A percentile compares a stretch with the other conserved stretches of the same genome.
Evolutionary conservation across 805 yeast species (phyloP).

Genomic region (Candida nemodendra): DNA sequence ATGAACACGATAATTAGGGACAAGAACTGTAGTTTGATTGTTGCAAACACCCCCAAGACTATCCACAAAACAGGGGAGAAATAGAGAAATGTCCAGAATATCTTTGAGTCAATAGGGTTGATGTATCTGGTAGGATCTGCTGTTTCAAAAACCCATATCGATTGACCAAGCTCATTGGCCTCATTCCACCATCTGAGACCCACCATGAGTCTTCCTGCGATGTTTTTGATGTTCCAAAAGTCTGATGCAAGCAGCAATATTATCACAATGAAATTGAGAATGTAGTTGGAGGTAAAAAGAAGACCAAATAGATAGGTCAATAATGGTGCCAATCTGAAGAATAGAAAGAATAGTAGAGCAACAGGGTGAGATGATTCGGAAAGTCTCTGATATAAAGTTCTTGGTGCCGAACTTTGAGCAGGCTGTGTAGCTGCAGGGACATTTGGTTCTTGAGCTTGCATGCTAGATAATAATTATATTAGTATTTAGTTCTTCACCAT

Average conservation of each 20-base stretch:
- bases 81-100: conserved; percentile 83
- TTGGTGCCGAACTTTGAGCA: conserved; percentile 13
- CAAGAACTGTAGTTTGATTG: conserved; percentile 72
- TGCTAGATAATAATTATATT: too few species aligned
- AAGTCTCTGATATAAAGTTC: conserved; percentile 45
- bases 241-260: conserved; percentile 81
- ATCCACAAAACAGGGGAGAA: conserved; percentile 75
- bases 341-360: conserved; percentile 65
- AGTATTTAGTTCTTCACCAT: too few species aligned
- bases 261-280: conserved; percentile 74
- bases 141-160: conserved; percentile 85
- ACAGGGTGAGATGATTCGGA: conserved; percentile 79
- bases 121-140: conserved; percentile 71
- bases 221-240: conserved; percentile 91
- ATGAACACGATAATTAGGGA: conserved; percentile 62
- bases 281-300: conserved; percentile 62
- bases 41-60: conserved; percentile 70
- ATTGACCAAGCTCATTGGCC: conserved; percentile 58
- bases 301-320: conserved; percentile 69
- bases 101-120: conserved; percentile 87
- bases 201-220: conserved; percentile 84
- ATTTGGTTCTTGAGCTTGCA: conserved; percentile 6
- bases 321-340: conserved; percentile 62
- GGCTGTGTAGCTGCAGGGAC: conserved; percentile 6
- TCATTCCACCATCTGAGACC: conserved; percentile 99